Percentiles rank a stretch among this genome's conserved stretches.
These are phyloP conservation scores for Onygenales sp. DNA, from an alignment of 2,329 filamentous ascomycete genomes.

Conservation along the genomic window DNA sequence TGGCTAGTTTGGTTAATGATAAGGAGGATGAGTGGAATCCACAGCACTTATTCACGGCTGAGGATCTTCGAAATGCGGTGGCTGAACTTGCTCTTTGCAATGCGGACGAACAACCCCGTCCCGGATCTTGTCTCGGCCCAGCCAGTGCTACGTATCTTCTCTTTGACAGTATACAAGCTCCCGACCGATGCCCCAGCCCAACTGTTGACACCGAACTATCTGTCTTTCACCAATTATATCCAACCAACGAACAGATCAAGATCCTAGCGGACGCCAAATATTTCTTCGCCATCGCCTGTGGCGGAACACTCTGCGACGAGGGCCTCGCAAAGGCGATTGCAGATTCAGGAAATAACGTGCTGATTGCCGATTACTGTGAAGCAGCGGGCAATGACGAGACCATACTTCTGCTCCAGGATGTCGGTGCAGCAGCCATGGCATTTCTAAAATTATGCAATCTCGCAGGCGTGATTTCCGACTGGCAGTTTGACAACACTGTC, in stretches of 20 bases:
- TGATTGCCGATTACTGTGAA: conserved; percentile 17
- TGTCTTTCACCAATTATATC: conserved; percentile 11
- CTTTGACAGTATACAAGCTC: conserved; percentile 6
- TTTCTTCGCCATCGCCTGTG: conserved; percentile 62
- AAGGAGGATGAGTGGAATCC: conserved; percentile 12
- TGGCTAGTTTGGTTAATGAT: neutral
- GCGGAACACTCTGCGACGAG: conserved; percentile 8
- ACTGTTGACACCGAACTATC: conserved; percentile 6
- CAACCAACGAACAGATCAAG: conserved; percentile 14
- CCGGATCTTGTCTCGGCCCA: conserved; percentile 4
- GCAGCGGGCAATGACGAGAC: conserved; percentile 9
- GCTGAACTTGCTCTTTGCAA: conserved; percentile 10
- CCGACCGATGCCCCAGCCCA: conserved; percentile 12
- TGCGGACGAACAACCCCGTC: conserved; percentile 4
- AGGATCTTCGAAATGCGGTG: conserved; percentile 9
- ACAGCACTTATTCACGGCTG: conserved; percentile 9
- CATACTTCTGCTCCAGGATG: conserved; percentile 10
- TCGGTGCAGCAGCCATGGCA: conserved; percentile 13
- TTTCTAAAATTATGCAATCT: conserved; percentile 16
- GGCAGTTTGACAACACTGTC: conserved; percentile 13
- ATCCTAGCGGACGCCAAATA: conserved; percentile 39
- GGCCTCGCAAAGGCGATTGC: conserved; percentile 13
- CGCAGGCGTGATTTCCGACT: conserved; percentile 8
- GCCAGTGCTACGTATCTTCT: neutral
- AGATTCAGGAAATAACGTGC: conserved; percentile 16